Conservation (phyloP, 2,329 filamentous ascomycete species). For the Didymella keratinophila region DNA sequence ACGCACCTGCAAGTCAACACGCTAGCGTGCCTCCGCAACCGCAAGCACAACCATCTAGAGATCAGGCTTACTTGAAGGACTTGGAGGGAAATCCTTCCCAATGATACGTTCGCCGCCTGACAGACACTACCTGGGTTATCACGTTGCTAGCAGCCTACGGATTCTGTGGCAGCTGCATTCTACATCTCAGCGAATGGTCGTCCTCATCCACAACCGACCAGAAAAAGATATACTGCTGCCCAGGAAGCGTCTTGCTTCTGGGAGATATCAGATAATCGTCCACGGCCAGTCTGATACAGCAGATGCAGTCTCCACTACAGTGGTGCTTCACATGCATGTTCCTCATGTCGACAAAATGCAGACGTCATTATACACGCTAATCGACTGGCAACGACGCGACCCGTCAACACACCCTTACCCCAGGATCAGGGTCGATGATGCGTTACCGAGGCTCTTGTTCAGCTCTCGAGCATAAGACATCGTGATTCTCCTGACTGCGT, state of each 20-base stretch:
- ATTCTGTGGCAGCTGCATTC: background rate
- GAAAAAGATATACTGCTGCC: background rate
- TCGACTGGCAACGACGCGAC: slow-evolving; percentile 10
- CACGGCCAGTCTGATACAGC: background rate
- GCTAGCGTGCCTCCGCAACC: background rate
- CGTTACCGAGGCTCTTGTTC: slow-evolving; percentile 14
- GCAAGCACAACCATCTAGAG: background rate
- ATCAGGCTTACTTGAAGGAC: background rate
- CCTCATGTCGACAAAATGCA: slow-evolving; percentile 15
- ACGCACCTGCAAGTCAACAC: background rate
- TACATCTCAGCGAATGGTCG: background rate
- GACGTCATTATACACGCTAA: slow-evolving; percentile 24
- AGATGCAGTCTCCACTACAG: background rate
- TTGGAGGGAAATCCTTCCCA: no score
- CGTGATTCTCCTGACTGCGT: background rate
- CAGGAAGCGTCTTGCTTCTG: background rate
- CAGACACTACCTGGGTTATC: background rate
- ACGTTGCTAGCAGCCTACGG: background rate
- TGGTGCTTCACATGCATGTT: slow-evolving; percentile 8
- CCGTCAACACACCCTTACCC: slow-evolving; percentile 13
- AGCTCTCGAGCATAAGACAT: slow-evolving; percentile 7
- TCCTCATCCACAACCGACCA: background rate
- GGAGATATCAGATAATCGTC: background rate
- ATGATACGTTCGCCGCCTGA: background rate
- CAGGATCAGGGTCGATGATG: slow-evolving; percentile 17